A percentile compares a stretch with the other conserved stretches of the same genome.
Evolutionary conservation across 179 eudicot species (phyloP).

Genomic region (Silene vulgaris): DNA sequence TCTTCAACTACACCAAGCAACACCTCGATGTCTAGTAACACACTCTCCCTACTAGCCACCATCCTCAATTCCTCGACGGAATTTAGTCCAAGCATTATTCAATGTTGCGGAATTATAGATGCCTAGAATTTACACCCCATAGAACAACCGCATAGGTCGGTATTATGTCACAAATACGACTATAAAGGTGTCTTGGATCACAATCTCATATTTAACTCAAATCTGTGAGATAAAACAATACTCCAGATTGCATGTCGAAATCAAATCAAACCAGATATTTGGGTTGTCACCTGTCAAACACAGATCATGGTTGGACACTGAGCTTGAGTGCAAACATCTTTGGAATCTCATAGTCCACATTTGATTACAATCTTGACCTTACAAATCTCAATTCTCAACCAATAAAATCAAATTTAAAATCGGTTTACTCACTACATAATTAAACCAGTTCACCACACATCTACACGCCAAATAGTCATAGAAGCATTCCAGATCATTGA

Average conservation of each 20-base stretch:
- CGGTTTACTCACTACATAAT: not conserved
- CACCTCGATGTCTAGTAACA: too few species aligned
- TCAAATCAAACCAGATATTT: not conserved
- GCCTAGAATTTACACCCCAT: too few species aligned
- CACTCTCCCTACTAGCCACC: too few species aligned
- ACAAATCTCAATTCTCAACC: not conserved
- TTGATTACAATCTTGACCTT: not conserved
- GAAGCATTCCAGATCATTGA: constrained; percentile 1
- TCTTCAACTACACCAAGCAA: too few species aligned
- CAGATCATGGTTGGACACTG: not conserved
- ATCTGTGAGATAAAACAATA: too few species aligned
- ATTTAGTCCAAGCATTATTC: too few species aligned
- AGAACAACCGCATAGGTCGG: too few species aligned
- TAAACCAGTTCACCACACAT: not conserved
- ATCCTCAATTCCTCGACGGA: too few species aligned
- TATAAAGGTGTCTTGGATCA: too few species aligned
- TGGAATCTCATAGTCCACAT: not conserved
- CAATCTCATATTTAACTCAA: too few species aligned
- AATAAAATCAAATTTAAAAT: not conserved
- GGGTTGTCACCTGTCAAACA: not conserved
- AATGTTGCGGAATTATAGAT: too few species aligned
- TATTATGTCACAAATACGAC: too few species aligned
- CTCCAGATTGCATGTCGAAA: not conserved
- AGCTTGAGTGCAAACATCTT: not conserved
- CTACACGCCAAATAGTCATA: not conserved